Evolutionary conservation across 176 grass and related monocot species (phyloP).

Genomic region (Poa annua): DNA sequence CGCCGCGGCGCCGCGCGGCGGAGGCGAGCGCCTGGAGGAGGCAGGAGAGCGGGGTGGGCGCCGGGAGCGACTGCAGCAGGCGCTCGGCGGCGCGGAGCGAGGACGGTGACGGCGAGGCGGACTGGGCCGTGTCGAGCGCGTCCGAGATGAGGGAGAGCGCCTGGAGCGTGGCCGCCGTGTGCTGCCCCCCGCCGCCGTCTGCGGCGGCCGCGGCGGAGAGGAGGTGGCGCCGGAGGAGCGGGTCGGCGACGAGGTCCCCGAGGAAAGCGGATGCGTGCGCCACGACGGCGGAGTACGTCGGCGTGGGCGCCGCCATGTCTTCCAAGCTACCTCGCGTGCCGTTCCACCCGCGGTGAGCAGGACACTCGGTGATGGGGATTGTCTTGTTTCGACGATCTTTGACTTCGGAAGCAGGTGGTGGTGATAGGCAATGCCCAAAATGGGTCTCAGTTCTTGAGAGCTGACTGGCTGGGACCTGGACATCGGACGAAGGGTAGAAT

Average conservation of each 20-base stretch:
- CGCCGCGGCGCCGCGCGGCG: slow-evolving; percentile 38
- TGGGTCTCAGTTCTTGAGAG: not conserved
- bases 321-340: not conserved
- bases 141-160: slow-evolving; percentile 60
- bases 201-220: slow-evolving; percentile 46
- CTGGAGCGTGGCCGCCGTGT: slow-evolving; percentile 46
- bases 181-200: slow-evolving; percentile 7
- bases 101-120: slow-evolving; percentile 45
- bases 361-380: not conserved
- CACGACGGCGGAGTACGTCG: slow-evolving; percentile 39
- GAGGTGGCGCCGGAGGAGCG: slow-evolving; percentile 56
- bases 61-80: slow-evolving; percentile 49
- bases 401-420: not conserved
- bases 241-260: slow-evolving; percentile 53
- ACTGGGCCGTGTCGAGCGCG: slow-evolving; percentile 50
- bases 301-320: slow-evolving; percentile 44
- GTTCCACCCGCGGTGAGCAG: not conserved
- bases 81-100: slow-evolving; percentile 61
- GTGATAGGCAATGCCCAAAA: slow-evolving; percentile 30
- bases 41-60: slow-evolving; percentile 42
- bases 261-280: slow-evolving; percentile 56
- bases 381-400: slow-evolving; percentile 3
- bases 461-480: not conserved
- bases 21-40: slow-evolving; percentile 59
- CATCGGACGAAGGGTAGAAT: not conserved